Base-by-base conservation (phyloP, 768 basidiomycete species). In the Lentinula guzmanii region DNA sequence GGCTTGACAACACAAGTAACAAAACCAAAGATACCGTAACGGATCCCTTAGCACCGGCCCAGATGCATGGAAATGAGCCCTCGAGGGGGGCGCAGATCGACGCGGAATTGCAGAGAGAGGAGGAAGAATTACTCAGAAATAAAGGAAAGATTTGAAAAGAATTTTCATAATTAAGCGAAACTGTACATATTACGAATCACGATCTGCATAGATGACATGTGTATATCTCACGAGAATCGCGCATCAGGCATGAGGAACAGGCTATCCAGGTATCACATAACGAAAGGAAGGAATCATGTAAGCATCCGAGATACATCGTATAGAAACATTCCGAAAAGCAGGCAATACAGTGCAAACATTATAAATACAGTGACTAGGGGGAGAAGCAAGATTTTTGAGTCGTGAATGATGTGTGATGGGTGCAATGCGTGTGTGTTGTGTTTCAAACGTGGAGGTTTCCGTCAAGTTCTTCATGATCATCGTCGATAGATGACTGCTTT, bases 1-100 rank as follows among this genome's bases (percentile, higher is more conserved):
- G 73, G 15, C 63, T 62, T 13, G 70, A 76, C 50, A 56, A 75
- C n/a, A 72, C 74, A 31, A 37, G 67, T 50, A 61, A 69, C 16
- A 71, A 76, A 43, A 61, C 65, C 5, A 67, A 75, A 45, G 28
- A 60, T 28, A 75, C 76, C 0, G 68, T 74, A 34, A 69, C 70
- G 0, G 77, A 85, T 60, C 84, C 85, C 11, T 67, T 81, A 31
- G 75, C 75, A 50, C 81, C 81, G 9, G 84, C 83, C 1, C 70
- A 68, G n/a, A 68, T 74, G 15, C 85, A 86, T 58, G 82, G 84
- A 0, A 78, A 86, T 64, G 72, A 85, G 63, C 85, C 86, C 0
- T 84, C 83, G 0, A 71, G 77, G 42, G 84, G 85, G 0, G 86
- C 84, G 1, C 70, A 80, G 67, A 76, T 84, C n/a, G 86, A 87